A percentile compares a stretch with the other conserved stretches of the same genome.
Evolutionary conservation across 2,329 filamentous ascomycete species (phyloP).

Genomic region (Microascus cirrosus): DNA sequence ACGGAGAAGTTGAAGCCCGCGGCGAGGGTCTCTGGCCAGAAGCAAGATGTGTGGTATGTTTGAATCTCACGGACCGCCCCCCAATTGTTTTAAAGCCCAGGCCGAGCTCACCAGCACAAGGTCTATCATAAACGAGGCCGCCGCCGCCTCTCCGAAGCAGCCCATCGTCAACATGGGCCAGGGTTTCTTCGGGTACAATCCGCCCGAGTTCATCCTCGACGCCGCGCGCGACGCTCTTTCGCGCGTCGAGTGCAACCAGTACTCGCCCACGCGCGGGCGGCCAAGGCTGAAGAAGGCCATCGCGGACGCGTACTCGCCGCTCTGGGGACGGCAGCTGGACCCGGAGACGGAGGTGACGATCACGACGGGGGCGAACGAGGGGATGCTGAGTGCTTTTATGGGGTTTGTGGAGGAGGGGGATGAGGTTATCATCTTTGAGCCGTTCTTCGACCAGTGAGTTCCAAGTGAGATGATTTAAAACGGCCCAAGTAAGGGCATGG

Average conservation of each 20-base stretch:
- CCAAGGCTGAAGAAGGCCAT: conserved; percentile 88
- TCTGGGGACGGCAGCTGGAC: conserved; percentile 72
- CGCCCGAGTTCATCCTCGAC: conserved; percentile 78
- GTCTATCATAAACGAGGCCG: conserved; percentile 57
- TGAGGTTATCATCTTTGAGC: conserved; percentile 96
- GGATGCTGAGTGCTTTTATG: conserved; percentile 96
- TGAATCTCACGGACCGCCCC: neutral
- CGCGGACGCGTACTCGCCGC: conserved; percentile 81
- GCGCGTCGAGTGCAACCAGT: conserved; percentile 94
- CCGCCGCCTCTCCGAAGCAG: conserved; percentile 49
- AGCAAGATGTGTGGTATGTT: conserved; percentile 41
- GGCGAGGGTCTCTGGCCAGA: conserved; percentile 34
- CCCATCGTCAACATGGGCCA: conserved; percentile 57
- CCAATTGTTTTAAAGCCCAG: neutral
- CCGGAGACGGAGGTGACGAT: conserved; percentile 90
- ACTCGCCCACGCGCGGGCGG: conserved; percentile 88
- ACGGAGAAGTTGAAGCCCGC: conserved; percentile 37
- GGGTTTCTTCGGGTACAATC: conserved; percentile 86
- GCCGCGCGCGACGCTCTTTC: conserved; percentile 86
- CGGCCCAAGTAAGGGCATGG: no score
- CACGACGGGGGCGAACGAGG: conserved; percentile 84
- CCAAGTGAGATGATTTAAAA: neutral
- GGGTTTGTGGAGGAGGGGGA: conserved; percentile 89
- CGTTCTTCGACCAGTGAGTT: conserved; percentile 87
- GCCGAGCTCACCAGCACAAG: conserved; percentile 19